Evolutionary conservation across 805 yeast species (phyloP), one percentile per base, ranked within the genome.

Genomic region (Candida khao-thaluensis): DNA sequence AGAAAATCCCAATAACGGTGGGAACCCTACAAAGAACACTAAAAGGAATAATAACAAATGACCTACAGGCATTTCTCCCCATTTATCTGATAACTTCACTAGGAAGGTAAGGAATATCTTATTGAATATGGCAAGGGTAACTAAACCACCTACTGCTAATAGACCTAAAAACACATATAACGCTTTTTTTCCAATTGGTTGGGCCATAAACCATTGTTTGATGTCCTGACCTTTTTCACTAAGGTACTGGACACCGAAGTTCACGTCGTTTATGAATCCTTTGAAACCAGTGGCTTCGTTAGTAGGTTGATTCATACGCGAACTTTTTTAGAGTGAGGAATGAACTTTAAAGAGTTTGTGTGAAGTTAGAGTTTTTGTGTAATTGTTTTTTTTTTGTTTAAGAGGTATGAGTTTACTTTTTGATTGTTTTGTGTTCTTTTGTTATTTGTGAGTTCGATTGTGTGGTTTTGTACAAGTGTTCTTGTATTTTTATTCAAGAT

Each of bases 1-100:
- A 4, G 91, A 74, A 62, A 82, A 90, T 1, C 99, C 99, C 23
- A 88, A 60, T 49, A 91, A 47, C 1, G 98, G 99, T 2, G 99
- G 98, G 66, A 91, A 90, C 0, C 93, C 80, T 4, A 90, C 89
- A 2, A 72, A 18, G 48, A 82, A 75, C 3, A 89, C 60, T 32
- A 82, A 57, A 3, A 60, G 12, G 37, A 81, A 74, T 41, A 90
- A 54, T 0, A 79, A 47, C 3, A 71, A 42, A 9, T 64, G 61
- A 0, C 82, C 78, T 28, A 57, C 64, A 14, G 51, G 54, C 32
- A 67, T 57, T 1, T 56, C 54, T 20, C 54, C 48, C 66, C 81
- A 70, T n/a, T 57, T 54, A 35, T 77, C 72, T 0, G 86, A 70
- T 3, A 71, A 40, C 0, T 44, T 44, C 1, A 73, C 72, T 43